Base-by-base conservation (phyloP, 2,329 filamentous ascomycete genomes). In the Ilyonectria robusta region DNA sequence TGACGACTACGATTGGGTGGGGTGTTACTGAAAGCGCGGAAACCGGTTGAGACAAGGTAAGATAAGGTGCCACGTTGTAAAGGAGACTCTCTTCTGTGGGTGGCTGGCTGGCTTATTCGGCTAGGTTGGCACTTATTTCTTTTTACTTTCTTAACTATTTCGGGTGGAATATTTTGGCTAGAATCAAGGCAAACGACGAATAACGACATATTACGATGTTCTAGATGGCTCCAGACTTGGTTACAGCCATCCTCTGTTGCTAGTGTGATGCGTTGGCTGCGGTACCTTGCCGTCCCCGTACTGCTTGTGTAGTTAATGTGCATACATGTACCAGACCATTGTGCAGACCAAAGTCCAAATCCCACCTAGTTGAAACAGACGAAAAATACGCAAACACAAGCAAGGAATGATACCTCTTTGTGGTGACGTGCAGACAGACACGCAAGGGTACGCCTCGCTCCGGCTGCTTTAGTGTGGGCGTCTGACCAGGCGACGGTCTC, bases 181-280 rank as follows among this genome's bases (percentile, higher is more conserved):
- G 65, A 72, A 62, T 56, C 54, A 58, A 33, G 17, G 26, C 42
- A 19, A 66, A 68, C 68, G 54, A 76, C 69, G 73, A 76, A 73
- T 76, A 67, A 76, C 66, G 74, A 76, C 50, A 55, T 66, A 59
- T 69, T 61, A 72, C 55, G 60, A 66, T 29, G 23, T 35, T 50
- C 29, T 35, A 19, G 15, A 15, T 29, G 10, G 6, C 26, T 56
- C 29, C 8, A 26, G 15, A 23, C 21, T 35, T 31, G 9, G 19
- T 37, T 23, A 8, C 15, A 9, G 15, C 35, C 15, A 23, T 50
- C 40, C 23, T 26, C 15, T 33, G 54, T 47, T 21, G 37, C 35
- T 55, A 63, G 42, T 56, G 40, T 19, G 37, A n/a, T 42, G 56
- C 40, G 23, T 8, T 44, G n/a, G 19, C 44, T 21, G 19, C 29